Conservation (phyloP, 306 rosid species). For the Lathyrus oleraceus region DNA sequence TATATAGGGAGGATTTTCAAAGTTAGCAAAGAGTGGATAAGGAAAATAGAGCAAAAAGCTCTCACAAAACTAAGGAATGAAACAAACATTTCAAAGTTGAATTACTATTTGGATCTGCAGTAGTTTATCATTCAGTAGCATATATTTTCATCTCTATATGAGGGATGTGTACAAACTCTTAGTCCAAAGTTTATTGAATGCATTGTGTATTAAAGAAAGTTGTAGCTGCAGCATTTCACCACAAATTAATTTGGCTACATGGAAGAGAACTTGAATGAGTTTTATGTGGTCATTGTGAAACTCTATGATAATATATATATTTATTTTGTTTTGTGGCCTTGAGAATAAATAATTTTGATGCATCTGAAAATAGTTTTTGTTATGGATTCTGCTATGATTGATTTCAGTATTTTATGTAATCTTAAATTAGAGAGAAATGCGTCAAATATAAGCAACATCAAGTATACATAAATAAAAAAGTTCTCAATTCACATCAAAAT, state of each 20-base stretch:
- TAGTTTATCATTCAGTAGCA: constrained; percentile 37
- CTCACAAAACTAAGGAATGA: constrained; percentile 55
- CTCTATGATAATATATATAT: no score
- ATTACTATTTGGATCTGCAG: constrained; percentile 57
- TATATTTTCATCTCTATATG: constrained; percentile 25
- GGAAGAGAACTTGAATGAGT: constrained; percentile 8
- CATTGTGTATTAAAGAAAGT: constrained; percentile 12
- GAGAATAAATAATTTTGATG: neutral
- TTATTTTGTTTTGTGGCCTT: neutral
- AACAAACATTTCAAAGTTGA: constrained; percentile 45
- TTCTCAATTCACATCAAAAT: no score
- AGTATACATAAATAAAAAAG: no score
- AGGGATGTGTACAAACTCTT: constrained; percentile 32
- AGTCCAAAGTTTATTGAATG: constrained; percentile 26
- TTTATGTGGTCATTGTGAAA: neutral
- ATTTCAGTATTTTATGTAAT: no score
- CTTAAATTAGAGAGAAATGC: no score
- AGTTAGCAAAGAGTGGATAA: constrained; percentile 68
- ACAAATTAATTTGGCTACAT: neutral
- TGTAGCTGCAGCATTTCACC: neutral
- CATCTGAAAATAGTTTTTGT: neutral
- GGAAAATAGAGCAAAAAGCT: constrained; percentile 75
- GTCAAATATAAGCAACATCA: no score
- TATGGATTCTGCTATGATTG: neutral
- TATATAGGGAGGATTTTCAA: constrained; percentile 65